Base-by-base conservation (phyloP, 495 filamentous ascomycete genomes). In the Aspergillus kassunensis region DNA sequence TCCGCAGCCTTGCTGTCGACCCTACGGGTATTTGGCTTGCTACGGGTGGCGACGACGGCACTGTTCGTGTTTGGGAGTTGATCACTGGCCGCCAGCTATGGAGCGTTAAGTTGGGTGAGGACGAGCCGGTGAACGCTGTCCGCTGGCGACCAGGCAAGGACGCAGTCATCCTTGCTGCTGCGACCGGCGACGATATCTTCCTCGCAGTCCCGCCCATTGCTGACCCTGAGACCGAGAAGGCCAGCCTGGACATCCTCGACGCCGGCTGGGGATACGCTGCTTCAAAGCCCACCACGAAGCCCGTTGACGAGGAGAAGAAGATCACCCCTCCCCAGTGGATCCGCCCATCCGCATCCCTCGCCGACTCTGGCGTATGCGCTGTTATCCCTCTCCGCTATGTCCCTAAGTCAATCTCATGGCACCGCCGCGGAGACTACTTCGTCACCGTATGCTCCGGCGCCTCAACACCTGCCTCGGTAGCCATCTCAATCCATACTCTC, bases 401-500 rank as follows among this genome's bases (percentile, higher is more conserved):
- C 6, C 78, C 93, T 57, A 97, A 96, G 73, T 85, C 88, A n/a
- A 85, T 98, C 59, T 83, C 82, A 59, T 97, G 90, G 90, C 93
- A 98, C 72, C 84, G 93, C 51, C 83, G 88, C 55, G 93, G 93
- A 58, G 91, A 97, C 66, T 96, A 96, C 75, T 87, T 98, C 65
- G 80, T 90, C 54, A 97, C 91, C 6, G 89, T 96, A 36, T 95
- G 90, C 42, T 91, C 93, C 6, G 71, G 44, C 64, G 75, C 54
- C 78, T 88, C 55, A 76, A 92, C 70, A 73, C 84, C 67, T 71
- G 83, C 74, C 16, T 73, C 70, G 4, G 64, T 73, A 27, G 89
- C 95, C n/a, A 88, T 98, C 40, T 83, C 90, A 24, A 96, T 98
- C 63, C 93, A 98, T 75, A 95, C 91, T 1, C 74, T 98, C 56